Evolutionary conservation across 2,329 filamentous ascomycete species (phyloP), one percentile per base, ranked within the genome.

Genomic region (Colletotrichum aenigma): DNA sequence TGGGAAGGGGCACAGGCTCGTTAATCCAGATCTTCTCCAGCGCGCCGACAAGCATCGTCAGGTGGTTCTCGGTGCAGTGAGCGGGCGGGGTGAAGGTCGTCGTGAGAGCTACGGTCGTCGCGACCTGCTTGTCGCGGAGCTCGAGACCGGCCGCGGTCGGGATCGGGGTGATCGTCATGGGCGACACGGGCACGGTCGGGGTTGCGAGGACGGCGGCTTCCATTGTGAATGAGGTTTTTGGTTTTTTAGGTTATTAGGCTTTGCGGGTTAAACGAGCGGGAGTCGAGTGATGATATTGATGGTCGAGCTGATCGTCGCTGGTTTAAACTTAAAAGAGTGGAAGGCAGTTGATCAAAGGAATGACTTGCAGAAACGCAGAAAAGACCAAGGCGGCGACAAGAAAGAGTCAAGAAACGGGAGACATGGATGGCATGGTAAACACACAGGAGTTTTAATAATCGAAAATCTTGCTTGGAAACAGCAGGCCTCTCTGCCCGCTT

Each of bases 11-110:
- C 30, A 68, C 56, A 9, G 73, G 73, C 56, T 75, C 73, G 34
- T 75, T 75, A 28, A 75, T 75, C 73, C 73, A 75, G 58, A 75
- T 75, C 70, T 75, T 75, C 70, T 75, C 73, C 12, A 68, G 64
- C 43, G 73, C 73, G 70, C 73, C 73, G 21, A 75, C 73, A 38
- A 75, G 15, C 73, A 75, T 75, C 18, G 73, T 75, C 70, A 75
- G 26, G 58, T 75, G 73, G 43, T 75, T 68, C 56, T 75, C 69
- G 32, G 64, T 21, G 48, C 73, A 75, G 10, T 75, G 52, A 3
- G 73, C 70, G 56, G 73, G 73, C 24, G 73, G 62, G 6, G 73
- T 73, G 34, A 75, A 75, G 34, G 73, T 73, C 32, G 73, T 75
- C 70, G 70, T 75, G 38, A 75, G 58, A 6, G 73, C 70, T 18